Percentiles rank a stretch among this genome's conserved stretches.
Conservation (phyloP, 208 protist species). For the Naegleria lovaniensis region DNA sequence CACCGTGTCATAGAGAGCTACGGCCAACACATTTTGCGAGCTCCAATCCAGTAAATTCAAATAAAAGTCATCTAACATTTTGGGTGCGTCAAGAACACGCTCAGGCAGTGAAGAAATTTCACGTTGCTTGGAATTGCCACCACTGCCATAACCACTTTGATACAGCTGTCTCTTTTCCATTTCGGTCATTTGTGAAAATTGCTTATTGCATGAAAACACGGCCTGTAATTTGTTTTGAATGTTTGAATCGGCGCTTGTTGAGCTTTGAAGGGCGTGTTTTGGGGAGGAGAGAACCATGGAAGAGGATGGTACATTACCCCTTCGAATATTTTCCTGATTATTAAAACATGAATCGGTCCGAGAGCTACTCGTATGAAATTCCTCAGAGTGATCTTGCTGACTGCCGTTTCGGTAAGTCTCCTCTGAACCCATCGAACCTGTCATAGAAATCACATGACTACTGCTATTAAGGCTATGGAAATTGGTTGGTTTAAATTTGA, state of each 20-base stretch:
- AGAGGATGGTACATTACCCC: neutral
- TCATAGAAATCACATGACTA: too few species aligned
- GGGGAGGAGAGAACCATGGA: neutral
- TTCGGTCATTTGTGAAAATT: neutral
- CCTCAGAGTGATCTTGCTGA: too few species aligned
- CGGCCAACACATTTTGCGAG: conserved; percentile 53
- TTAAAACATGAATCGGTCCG: neutral
- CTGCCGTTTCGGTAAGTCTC: too few species aligned
- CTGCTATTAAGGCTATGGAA: neutral
- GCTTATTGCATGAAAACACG: neutral
- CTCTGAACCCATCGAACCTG: too few species aligned
- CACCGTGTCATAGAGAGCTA: conserved; percentile 63
- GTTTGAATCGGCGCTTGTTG: neutral
- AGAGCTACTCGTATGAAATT: too few species aligned
- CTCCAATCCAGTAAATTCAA: conserved; percentile 83
- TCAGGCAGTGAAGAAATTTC: conserved; percentile 49
- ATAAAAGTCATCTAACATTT: conserved; percentile 82
- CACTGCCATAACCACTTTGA: neutral
- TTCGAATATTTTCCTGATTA: neutral
- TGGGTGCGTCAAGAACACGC: conserved; percentile 73
- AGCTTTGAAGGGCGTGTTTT: neutral
- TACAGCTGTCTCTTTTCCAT: neutral
- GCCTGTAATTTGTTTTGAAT: neutral
- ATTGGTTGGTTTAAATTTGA: neutral
- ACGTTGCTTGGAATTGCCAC: neutral